These are phyloP conservation scores for Atkinsonella texensis DNA, from an alignment of 2,329 filamentous ascomycete species.

Conservation along the genomic window DNA sequence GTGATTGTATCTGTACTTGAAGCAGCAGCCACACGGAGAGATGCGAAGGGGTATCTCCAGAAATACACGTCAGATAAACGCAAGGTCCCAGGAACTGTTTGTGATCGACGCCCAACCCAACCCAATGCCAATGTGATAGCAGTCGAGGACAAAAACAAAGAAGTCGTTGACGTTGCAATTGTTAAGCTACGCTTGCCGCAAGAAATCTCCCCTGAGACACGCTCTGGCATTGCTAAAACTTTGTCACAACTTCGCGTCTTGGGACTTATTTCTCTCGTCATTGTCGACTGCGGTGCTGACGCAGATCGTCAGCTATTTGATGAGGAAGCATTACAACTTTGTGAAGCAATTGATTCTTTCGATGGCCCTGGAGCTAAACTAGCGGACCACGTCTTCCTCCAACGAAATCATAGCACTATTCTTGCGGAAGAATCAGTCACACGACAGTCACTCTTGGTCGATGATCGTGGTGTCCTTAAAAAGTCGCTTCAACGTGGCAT, in stretches of 20 bases:
- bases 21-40: slow-evolving; percentile 81
- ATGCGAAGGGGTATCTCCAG: slow-evolving; percentile 83
- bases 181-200: slow-evolving; percentile 74
- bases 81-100: slow-evolving; percentile 3
- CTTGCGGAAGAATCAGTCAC: slow-evolving; percentile 10
- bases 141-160: not conserved
- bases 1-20: slow-evolving; percentile 79
- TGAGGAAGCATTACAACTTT: slow-evolving; percentile 60
- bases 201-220: slow-evolving; percentile 51
- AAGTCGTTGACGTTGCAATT: slow-evolving; percentile 55
- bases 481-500: slow-evolving; percentile 20
- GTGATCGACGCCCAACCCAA: not conserved
- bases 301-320: slow-evolving; percentile 30
- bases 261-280: slow-evolving; percentile 70
- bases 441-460: slow-evolving; percentile 16
- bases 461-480: slow-evolving; percentile 20
- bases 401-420: not conserved
- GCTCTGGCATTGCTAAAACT: slow-evolving; percentile 71
- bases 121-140: not conserved
- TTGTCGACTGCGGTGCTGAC: slow-evolving; percentile 57
- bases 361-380: slow-evolving; percentile 56
- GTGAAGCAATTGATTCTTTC: slow-evolving; percentile 60
- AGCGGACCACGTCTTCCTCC: slow-evolving; percentile 36
- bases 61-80: slow-evolving; percentile 48
- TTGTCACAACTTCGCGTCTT: slow-evolving; percentile 72